Percentiles rank a stretch among this genome's conserved stretches.
phyloP scores from a whole-genome alignment of 768 basidiomycete species.

The Galerina marginata region DNA sequence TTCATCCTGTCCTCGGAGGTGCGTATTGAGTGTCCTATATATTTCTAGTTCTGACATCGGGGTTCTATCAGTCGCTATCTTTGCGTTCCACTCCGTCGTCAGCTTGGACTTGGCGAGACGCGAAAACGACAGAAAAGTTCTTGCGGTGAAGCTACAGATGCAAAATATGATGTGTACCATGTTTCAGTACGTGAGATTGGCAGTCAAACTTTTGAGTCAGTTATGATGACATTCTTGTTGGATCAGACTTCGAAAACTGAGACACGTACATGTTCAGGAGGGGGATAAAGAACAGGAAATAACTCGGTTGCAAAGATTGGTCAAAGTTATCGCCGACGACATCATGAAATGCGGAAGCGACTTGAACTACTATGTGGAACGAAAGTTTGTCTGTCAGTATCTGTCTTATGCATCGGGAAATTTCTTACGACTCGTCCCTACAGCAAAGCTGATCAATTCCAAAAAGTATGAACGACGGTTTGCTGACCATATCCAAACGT shows the following conservation, averaged over 20 bases:
- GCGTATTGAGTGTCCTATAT: background rate
- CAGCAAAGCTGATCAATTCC: slow-evolving; percentile 34
- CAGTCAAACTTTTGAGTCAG: background rate
- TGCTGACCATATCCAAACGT: slow-evolving; percentile 32
- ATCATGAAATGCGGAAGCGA: slow-evolving; percentile 44
- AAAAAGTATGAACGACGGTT: slow-evolving; percentile 41
- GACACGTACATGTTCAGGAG: slow-evolving; percentile 17
- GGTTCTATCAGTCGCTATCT: slow-evolving; percentile 37
- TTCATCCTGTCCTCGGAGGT: slow-evolving; percentile 19
- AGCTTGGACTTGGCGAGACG: slow-evolving; percentile 44
- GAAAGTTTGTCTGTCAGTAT: slow-evolving; percentile 32
- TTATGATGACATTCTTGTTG: background rate
- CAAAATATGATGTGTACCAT: slow-evolving; percentile 47
- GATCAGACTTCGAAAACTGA: slow-evolving; percentile 20
- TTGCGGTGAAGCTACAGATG: slow-evolving; percentile 47
- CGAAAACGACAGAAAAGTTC: slow-evolving; percentile 49
- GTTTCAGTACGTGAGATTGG: slow-evolving; percentile 41
- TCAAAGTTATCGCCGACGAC: slow-evolving; percentile 34
- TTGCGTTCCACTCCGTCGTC: slow-evolving; percentile 47
- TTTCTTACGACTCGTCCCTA: background rate
- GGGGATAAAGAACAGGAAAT: slow-evolving; percentile 30
- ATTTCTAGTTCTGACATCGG: too few relatives aligned
- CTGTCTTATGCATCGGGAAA: background rate
- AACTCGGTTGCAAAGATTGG: slow-evolving; percentile 30
- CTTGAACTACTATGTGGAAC: slow-evolving; percentile 44